phyloP scores from a whole-genome alignment of 805 yeast species.

The Wickerhamia fluorescens region DNA sequence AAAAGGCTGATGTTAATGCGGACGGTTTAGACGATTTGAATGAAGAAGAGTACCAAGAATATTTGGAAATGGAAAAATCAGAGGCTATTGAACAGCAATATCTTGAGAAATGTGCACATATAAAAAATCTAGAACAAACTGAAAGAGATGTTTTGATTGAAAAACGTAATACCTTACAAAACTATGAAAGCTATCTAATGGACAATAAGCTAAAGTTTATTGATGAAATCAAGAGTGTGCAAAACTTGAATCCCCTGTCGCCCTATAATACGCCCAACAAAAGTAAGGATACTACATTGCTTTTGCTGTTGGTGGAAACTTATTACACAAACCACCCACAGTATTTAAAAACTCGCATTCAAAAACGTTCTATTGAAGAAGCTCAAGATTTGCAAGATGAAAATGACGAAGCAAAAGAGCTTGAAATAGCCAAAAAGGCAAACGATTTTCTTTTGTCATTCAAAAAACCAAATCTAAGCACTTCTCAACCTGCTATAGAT shows the following conservation, averaged over 20 bases:
- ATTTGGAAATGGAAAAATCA: constrained; percentile 15
- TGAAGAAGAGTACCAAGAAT: constrained; percentile 15
- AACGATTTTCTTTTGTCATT: constrained; percentile 9
- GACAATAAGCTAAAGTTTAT: constrained; percentile 28
- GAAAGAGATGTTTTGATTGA: constrained; percentile 16
- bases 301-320: constrained; percentile 7
- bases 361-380: constrained; percentile 35
- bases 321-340: constrained; percentile 39
- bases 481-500: background rate
- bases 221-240: constrained; percentile 21
- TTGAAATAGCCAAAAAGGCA: constrained; percentile 5
- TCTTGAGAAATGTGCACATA: constrained; percentile 7
- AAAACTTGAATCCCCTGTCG: background rate
- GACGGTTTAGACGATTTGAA: constrained; percentile 11
- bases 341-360: constrained; percentile 34
- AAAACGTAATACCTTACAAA: constrained; percentile 13
- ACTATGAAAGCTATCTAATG: constrained; percentile 33
- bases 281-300: constrained; percentile 2
- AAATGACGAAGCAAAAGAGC: constrained; percentile 24
- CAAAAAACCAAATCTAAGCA: constrained; percentile 3
- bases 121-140: constrained; percentile 9
- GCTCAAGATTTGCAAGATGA: constrained; percentile 34
- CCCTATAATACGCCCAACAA: constrained; percentile 5
- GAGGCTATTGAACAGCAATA: constrained; percentile 17
- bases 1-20: constrained; percentile 1